Evolutionary conservation across 352 stramenopile genomes (phyloP), one percentile per base, ranked within the genome.

Genomic region (Pythium phragmiticola): DNA sequence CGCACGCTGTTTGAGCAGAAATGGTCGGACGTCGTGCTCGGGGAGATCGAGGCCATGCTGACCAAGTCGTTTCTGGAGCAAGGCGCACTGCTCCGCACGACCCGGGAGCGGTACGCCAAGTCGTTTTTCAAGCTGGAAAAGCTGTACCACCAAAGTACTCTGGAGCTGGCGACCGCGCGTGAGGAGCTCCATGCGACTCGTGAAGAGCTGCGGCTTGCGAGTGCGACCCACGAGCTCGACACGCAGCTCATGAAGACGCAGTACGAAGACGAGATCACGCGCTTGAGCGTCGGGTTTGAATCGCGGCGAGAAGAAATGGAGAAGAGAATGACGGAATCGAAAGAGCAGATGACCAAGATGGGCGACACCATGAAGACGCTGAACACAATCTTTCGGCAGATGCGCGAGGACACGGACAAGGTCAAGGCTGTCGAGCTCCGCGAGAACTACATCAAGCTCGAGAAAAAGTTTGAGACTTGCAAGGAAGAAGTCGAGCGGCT

Each of bases 381-480:
- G 0, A 97, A 97, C 68, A 94, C 82, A 2, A 95, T 98, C 30
- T 98, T 98, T 56, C 73, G 85, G 2, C 90, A 97, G 41, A 98
- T 98, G 89, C 92, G 96, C 13, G 78, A 92, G 45, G 89, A 98
- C 51, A 93, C 78, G 0, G 88, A 97, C 37, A 92, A 92, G 28
- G 78, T 96, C 23, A 94, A 93, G 28, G 90, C 88, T 2, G 74
- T 94, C 2, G 92, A 98, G 46, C 73, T 97, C 9, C 80, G 83
- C 12, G 88, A 97, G 45, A 87, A 80, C 53, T 92, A 82, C 63
- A 55, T 60, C 30, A 90, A 80, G 47, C 71, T 97, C 0, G 80
- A 95, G 56, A 82, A 88, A 17, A 87, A 88, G 60, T 79, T 76
- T 43, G 78, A 90, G 2, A 51, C 74, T 14, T 70, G 66, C 26